Percentiles rank a stretch among this genome's conserved stretches.
These are phyloP conservation scores for Colletotrichum costaricense DNA, from an alignment of 2,329 filamentous ascomycete genomes.

Conservation along the genomic window DNA sequence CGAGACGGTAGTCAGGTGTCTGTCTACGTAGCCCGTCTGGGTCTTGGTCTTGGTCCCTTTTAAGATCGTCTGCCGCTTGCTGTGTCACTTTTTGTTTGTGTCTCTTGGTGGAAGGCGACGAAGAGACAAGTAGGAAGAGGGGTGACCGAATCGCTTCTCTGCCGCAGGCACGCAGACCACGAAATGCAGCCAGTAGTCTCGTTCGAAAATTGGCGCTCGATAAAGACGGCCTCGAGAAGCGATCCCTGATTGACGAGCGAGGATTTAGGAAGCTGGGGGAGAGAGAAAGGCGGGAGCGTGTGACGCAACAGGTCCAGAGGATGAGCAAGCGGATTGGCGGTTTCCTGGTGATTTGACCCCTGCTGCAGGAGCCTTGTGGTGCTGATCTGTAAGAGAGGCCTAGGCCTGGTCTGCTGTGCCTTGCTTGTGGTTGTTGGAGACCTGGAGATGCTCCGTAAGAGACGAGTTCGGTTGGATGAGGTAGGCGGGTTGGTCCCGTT, in stretches of 20 bases:
- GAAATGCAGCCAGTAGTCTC: neutral
- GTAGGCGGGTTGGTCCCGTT: neutral
- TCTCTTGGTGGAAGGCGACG: neutral
- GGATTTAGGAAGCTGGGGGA: slow-evolving; percentile 10
- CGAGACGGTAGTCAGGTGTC: neutral
- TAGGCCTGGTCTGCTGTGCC: slow-evolving; percentile 15
- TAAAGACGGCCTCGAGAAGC: neutral
- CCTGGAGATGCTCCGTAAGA: neutral
- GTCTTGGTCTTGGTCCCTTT: neutral
- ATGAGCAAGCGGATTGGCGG: slow-evolving; percentile 22
- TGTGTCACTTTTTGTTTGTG: neutral
- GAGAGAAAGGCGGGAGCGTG: neutral
- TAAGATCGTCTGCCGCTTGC: neutral
- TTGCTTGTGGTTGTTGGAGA: slow-evolving; percentile 18
- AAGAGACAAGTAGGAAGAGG: neutral
- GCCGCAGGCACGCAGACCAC: neutral
- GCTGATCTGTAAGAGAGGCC: slow-evolving; percentile 19
- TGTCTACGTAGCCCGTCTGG: neutral
- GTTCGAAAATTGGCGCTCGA: slow-evolving; percentile 7
- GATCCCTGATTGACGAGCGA: slow-evolving; percentile 13
- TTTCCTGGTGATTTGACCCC: slow-evolving; percentile 11
- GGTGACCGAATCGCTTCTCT: neutral
- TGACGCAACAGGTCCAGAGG: slow-evolving; percentile 29
- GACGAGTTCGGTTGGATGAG: neutral
- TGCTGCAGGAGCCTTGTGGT: slow-evolving; percentile 25